phyloP scores from a whole-genome alignment of 129 eudicot species.

The Deinandra increscens region DNA sequence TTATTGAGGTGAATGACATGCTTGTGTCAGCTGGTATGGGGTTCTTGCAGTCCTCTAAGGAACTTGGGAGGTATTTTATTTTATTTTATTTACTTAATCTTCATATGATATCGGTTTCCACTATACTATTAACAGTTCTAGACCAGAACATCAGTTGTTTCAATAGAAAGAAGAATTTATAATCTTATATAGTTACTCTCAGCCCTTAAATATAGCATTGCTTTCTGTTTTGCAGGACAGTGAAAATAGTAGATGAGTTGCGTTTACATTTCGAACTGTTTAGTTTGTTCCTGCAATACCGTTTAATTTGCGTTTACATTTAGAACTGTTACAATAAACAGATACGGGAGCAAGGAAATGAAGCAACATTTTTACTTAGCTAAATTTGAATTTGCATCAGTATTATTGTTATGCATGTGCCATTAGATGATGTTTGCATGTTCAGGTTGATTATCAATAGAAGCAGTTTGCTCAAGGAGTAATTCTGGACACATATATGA shows the following conservation, averaged over 20 bases:
- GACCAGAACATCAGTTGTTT: neutral
- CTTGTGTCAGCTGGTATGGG: constrained; percentile 88
- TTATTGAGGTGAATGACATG: constrained; percentile 52
- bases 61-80: constrained; percentile 65
- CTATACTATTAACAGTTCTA: too few relatives aligned
- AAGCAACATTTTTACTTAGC: neutral
- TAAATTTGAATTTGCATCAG: neutral
- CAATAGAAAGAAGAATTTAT: neutral
- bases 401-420: neutral
- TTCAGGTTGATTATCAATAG: constrained; percentile 96
- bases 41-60: constrained; percentile 73
- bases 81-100: neutral
- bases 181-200: neutral
- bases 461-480: constrained; percentile 96
- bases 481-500: constrained; percentile 85
- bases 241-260: constrained; percentile 65
- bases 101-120: neutral
- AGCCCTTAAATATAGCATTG: constrained; percentile 3
- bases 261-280: too few relatives aligned
- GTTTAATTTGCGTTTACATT: neutral
- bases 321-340: neutral
- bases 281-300: constrained; percentile 16
- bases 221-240: constrained; percentile 53
- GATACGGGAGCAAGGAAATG: neutral
- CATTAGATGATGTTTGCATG: constrained; percentile 8